Evolutionary conservation across 2,329 filamentous ascomycete species (phyloP), one percentile per base, ranked within the genome.

Genomic region (Aspergillus oerlinghausenensis): DNA sequence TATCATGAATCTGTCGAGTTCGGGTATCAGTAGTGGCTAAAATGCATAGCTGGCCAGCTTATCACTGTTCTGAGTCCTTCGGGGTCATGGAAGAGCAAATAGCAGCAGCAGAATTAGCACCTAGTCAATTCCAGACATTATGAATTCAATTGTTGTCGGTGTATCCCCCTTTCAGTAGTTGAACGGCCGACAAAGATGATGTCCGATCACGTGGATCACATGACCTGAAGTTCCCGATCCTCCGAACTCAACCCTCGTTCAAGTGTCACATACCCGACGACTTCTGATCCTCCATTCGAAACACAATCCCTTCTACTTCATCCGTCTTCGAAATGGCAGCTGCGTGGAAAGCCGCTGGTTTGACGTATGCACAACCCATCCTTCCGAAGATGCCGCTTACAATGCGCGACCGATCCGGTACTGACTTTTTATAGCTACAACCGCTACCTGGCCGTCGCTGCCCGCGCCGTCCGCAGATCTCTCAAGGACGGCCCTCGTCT

Each of bases 321-420:
- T 62, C 66, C 63, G 65, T 64, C 58, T 64, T 74, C 85, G 90
- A 85, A 82, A 99, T 97, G 94, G 84, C 89, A 81, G 93, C 92
- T 83, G 90, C 92, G 76, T 99, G 93, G 94, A 97, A 97, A 89
- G 86, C 92, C 75, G 90, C 94, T 77, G 94, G 94, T 80, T 84
- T 97, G 76, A 95, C 88, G 92, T 96, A 89, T 78, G 90, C 55
- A 49, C 42, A 19, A 38, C 25, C 23, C 14, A 23, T 84, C 51
- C 59, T 62, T 60, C 60, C 45, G 14, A 45, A 17, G 40, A 4
- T 42, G 47, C 47, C 47, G 17, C 35, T 9, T 42, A 19, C 21
- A 54, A 32, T 38, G 32, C 42, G 59, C 42, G 48, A 57, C 53
- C 38, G 49, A 42, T 26, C 50, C 60, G 55, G 21, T 23, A 61